Evolutionary conservation across 2,329 filamentous ascomycete genomes (phyloP), one percentile per base, ranked within the genome.

Genomic region (Trichoderma hamatum): DNA sequence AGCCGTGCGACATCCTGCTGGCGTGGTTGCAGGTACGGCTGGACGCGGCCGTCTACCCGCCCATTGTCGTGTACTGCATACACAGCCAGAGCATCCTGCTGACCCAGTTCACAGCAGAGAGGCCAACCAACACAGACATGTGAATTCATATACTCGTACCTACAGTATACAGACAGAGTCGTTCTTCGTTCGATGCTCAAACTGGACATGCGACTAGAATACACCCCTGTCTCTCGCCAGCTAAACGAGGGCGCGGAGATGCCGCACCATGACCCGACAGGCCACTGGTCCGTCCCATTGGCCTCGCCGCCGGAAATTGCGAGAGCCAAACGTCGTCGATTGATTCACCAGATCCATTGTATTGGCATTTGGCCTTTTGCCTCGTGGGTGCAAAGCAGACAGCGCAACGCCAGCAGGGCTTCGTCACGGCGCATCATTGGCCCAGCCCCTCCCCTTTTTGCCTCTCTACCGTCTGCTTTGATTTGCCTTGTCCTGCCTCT

Each of bases 201-300:
- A 9, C 39, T 43, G 39, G 39, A 43, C 39, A 21, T 24, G n/a
- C 21, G 46, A 11, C 39, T 46, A 1, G 13, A 43, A 7, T 43
- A 19, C 21, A 19, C 21, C 43, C 46, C 46, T 49, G 46, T 24
- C 46, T 11, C n/a, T 49, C 19, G 11, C 43, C 43, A 67, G 52
- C 43, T 51, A 54, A n/a, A 67, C 52, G 28, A 46, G n/a, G n/a
- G 51, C 16, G 52, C 67, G 67, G 67, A 56, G 59, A 58, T 58
- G 67, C 67, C 67, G 67, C 67, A 65, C 67, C 54, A 69, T 43
- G 67, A 34, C 67, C 67, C 67, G 67, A 65, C 36, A 39, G 30
- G 13, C 34, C 24, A 51, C n/a, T 30, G 19, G 19, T 19, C 54
- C 28, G 51, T 36, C 21, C 51, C 63, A 46, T 66, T 66, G 63